Evolutionary conservation across 345 rosid genomes (phyloP).

Genomic region (Syzygium oleosum): DNA sequence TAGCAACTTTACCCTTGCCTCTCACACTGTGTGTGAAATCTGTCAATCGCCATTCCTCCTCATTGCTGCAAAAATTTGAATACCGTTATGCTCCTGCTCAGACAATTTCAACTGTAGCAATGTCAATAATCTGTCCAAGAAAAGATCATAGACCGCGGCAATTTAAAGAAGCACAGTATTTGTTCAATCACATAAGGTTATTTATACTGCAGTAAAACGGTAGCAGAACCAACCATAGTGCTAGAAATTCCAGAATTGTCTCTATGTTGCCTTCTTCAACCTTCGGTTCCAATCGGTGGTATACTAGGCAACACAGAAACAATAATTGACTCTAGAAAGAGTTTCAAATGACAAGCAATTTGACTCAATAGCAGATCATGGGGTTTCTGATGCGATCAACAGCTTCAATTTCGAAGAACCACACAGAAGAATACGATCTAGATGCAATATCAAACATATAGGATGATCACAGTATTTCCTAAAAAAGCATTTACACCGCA

Average conservation of each 20-base stretch:
- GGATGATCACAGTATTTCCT: background rate
- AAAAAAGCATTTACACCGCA: background rate
- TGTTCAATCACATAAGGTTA: background rate
- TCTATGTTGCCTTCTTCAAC: background rate
- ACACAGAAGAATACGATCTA: background rate
- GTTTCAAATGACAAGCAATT: background rate
- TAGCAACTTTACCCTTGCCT: background rate
- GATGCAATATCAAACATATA: background rate
- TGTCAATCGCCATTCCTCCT: background rate
- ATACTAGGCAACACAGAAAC: background rate
- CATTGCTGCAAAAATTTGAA: background rate
- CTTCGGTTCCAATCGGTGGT: background rate
- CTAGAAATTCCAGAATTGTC: background rate
- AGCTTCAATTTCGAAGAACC: background rate
- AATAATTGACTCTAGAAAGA: background rate
- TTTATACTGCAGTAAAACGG: background rate
- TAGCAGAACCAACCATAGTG: background rate
- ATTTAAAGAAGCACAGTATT: background rate
- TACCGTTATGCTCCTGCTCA: background rate
- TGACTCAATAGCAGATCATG: background rate
- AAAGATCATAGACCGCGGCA: rapidly evolving
- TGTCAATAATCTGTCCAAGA: background rate
- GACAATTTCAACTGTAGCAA: background rate
- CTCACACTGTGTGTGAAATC: background rate
- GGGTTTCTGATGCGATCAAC: background rate